A percentile compares a stretch with the other conserved stretches of the same genome.
phyloP scores from a whole-genome alignment of 1,284 basidiomycete species.

The Ganoderma meredithae region DNA sequence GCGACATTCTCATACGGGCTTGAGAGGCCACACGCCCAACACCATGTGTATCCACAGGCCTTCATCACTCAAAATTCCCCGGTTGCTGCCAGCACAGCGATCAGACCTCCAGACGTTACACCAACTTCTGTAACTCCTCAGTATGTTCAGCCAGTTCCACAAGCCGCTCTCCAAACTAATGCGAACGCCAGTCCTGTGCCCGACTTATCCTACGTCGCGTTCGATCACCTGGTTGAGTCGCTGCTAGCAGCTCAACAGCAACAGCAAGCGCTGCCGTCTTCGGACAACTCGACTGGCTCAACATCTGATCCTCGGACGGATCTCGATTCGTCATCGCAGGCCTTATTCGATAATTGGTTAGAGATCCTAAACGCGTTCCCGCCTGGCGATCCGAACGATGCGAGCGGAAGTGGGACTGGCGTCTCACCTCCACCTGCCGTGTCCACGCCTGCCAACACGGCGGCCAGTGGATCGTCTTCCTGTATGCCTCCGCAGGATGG shows the following conservation, averaged over 20 bases:
- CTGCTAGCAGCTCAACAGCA: conserved; percentile 28
- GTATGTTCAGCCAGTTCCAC: background rate
- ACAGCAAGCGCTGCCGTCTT: conserved; percentile 12
- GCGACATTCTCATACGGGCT: conserved; percentile 39
- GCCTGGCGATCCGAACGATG: conserved; percentile 35
- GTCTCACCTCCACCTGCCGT: conserved; percentile 28
- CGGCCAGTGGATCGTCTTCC: background rate
- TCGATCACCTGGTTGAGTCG: conserved; percentile 31
- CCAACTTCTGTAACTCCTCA: background rate
- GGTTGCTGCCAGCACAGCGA: background rate
- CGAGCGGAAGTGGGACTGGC: conserved; percentile 8
- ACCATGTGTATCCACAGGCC: conserved; percentile 12
- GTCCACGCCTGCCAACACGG: conserved; percentile 4
- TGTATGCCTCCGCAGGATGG: background rate
- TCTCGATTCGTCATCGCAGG: conserved; percentile 13
- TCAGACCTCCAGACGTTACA: no score
- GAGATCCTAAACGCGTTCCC: conserved; percentile 33
- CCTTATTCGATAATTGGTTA: conserved; percentile 36
- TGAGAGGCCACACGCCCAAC: conserved; percentile 21
- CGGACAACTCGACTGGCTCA: background rate
- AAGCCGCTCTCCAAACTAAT: background rate
- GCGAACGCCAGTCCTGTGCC: background rate
- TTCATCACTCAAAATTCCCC: background rate
- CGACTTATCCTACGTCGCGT: conserved; percentile 20
- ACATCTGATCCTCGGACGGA: background rate